A percentile compares a stretch with the other conserved stretches of the same genome.
phyloP scores from a whole-genome alignment of 2,329 filamentous ascomycete species.

The Trematosphaeria pertusa region DNA sequence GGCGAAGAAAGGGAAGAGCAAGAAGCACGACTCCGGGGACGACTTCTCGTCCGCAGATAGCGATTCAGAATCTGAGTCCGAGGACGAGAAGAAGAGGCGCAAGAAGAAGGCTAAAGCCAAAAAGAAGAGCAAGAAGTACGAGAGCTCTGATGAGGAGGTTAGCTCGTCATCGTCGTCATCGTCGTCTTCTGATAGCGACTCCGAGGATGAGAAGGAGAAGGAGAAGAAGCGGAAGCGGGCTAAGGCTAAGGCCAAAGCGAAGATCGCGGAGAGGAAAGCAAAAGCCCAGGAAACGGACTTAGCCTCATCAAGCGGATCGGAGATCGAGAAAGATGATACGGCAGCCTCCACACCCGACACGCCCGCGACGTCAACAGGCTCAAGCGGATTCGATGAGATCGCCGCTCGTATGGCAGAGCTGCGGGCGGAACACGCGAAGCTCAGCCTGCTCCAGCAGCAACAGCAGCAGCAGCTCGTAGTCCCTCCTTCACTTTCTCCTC shows the following conservation, averaged over 20 bases:
- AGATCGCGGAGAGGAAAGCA: conserved; percentile 15
- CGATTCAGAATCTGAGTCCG: conserved; percentile 23
- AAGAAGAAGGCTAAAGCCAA: conserved; percentile 34
- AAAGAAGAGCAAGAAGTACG: conserved; percentile 31
- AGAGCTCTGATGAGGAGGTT: conserved; percentile 22
- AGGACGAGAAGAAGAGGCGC: conserved; percentile 30
- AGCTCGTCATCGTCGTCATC: conserved; percentile 20
- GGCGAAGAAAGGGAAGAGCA: conserved; percentile 22
- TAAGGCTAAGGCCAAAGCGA: conserved; percentile 26
- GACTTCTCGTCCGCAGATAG: conserved; percentile 13
- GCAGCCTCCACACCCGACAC: conserved; percentile 4
- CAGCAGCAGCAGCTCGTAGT: background rate
- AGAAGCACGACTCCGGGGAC: conserved; percentile 30
- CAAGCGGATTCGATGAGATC: no score
- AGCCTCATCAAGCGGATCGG: conserved; percentile 10
- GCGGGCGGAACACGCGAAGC: no score
- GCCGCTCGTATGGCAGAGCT: no score
- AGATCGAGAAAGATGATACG: conserved; percentile 14
- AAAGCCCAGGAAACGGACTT: conserved; percentile 6
- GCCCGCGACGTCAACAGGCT: conserved; percentile 8
- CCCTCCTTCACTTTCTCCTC: no score
- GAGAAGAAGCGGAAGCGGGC: conserved; percentile 29
- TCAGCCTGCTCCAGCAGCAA: no score
- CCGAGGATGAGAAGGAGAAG: conserved; percentile 30
- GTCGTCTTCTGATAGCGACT: conserved; percentile 23